These are phyloP conservation scores for Knoxdaviesia capensis DNA, from an alignment of 2,329 filamentous ascomycete species.

Conservation along the genomic window DNA sequence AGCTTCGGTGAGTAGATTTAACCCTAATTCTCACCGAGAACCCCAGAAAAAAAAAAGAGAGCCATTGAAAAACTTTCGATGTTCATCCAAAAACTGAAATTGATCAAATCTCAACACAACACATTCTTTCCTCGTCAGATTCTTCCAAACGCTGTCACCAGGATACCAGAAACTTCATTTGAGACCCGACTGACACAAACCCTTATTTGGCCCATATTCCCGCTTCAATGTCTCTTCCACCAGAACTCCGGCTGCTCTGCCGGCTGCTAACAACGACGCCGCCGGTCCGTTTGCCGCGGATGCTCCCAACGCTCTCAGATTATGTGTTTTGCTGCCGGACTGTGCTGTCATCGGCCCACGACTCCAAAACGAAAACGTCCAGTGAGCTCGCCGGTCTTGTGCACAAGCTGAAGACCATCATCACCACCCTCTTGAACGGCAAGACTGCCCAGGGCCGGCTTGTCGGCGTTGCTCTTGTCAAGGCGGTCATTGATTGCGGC, in stretches of 20 bases:
- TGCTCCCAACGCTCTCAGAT: constrained; percentile 48
- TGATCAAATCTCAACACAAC: too few relatives aligned
- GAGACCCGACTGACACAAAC: too few relatives aligned
- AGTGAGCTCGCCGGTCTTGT: constrained; percentile 50
- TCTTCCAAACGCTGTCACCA: too few relatives aligned
- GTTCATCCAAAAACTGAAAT: too few relatives aligned
- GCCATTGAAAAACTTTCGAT: too few relatives aligned
- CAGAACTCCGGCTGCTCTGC: constrained; percentile 44
- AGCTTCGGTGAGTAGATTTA: too few relatives aligned
- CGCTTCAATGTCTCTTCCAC: constrained; percentile 19
- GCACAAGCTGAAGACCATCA: constrained; percentile 62
- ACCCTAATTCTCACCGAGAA: too few relatives aligned
- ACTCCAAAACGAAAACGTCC: constrained; percentile 28
- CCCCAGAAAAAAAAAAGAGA: too few relatives aligned
- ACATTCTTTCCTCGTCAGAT: too few relatives aligned
- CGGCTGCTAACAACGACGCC: constrained; percentile 52
- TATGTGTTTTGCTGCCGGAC: constrained; percentile 35
- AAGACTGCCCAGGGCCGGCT: constrained; percentile 57
- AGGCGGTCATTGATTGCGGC: constrained; percentile 62
- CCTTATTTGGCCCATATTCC: too few relatives aligned
- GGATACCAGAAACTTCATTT: too few relatives aligned
- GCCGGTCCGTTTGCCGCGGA: constrained; percentile 50
- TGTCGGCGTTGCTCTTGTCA: constrained; percentile 57
- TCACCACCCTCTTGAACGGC: constrained; percentile 61
- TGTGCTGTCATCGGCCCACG: constrained; percentile 42